These are phyloP conservation scores for Penicillium sp. DNA, from an alignment of 2,329 filamentous ascomycete genomes.

Conservation along the genomic window DNA sequence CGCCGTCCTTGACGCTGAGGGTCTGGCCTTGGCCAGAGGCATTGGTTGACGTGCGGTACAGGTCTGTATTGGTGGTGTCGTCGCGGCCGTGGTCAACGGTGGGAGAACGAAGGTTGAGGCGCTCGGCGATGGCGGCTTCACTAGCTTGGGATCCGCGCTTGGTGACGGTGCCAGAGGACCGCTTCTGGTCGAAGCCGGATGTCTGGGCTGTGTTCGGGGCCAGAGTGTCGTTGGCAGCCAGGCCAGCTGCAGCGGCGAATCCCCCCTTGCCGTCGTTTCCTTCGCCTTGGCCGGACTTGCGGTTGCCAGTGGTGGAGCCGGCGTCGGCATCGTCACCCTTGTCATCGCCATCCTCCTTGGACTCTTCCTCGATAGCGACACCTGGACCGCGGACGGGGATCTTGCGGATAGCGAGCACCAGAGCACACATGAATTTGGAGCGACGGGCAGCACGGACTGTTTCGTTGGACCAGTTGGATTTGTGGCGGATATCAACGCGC, in stretches of 20 bases:
- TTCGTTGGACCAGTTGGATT: constrained; percentile 91
- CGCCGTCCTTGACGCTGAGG: constrained; percentile 19
- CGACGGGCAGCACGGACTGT: constrained; percentile 76
- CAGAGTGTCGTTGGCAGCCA: constrained; percentile 14
- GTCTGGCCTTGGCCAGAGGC: constrained; percentile 29
- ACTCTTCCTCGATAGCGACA: constrained; percentile 58
- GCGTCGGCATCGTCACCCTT: constrained; percentile 8
- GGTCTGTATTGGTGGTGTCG: constrained; percentile 25
- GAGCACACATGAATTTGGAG: constrained; percentile 95
- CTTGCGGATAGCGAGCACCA: constrained; percentile 82
- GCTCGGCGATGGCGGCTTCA: constrained; percentile 40
- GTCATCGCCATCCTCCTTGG: constrained; percentile 57
- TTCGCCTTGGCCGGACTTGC: constrained; percentile 19
- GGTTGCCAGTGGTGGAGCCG: constrained; percentile 51
- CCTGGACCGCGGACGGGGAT: constrained; percentile 84
- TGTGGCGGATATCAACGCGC: constrained; percentile 83
- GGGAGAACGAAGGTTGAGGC: constrained; percentile 39
- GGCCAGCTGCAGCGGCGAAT: constrained; percentile 14
- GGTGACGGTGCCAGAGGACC: constrained; percentile 31
- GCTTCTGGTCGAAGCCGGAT: constrained; percentile 35
- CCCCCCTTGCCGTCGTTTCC: not conserved
- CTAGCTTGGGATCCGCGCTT: constrained; percentile 35
- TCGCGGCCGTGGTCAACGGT: constrained; percentile 36
- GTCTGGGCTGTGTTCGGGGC: constrained; percentile 27
- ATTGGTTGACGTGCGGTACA: constrained; percentile 33